Percentiles rank a stretch among this genome's conserved stretches.
These are phyloP conservation scores for Secale cereale DNA, from an alignment of 176 grass and related monocot species.

Conservation along the genomic window DNA sequence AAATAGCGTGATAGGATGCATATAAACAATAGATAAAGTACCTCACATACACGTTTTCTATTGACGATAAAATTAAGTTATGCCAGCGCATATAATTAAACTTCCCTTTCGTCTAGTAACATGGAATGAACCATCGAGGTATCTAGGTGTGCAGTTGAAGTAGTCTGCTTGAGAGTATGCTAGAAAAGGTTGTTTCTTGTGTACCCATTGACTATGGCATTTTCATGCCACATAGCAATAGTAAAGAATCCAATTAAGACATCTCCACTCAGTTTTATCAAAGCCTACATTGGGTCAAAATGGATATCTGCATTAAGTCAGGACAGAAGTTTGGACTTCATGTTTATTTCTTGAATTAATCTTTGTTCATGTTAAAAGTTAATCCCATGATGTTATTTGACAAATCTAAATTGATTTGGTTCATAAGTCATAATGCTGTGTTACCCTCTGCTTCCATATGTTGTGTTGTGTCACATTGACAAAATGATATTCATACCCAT, in stretches of 20 bases:
- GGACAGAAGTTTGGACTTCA: neutral
- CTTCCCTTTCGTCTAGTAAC: neutral
- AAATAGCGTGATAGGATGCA: neutral
- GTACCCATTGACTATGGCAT: neutral
- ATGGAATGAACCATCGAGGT: neutral
- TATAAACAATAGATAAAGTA: neutral
- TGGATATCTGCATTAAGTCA: neutral
- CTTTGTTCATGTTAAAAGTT: neutral
- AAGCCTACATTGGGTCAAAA: neutral
- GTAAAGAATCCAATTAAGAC: neutral
- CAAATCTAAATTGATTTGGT: neutral
- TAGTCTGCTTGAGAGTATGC: neutral
- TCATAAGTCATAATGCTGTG: neutral
- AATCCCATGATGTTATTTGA: neutral
- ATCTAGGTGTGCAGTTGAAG: neutral
- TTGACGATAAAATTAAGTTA: neutral
- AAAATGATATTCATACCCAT: no score
- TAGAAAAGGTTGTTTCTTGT: neutral
- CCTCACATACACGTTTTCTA: neutral
- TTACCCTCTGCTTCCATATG: neutral
- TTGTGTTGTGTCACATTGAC: neutral
- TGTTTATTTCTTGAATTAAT: neutral
- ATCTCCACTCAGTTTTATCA: slow-evolving; percentile 6
- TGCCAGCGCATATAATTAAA: neutral
- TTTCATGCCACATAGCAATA: neutral